Percentiles rank a stretch among this genome's conserved stretches.
These are phyloP conservation scores for Aspergillus spinulosporus DNA, from an alignment of 2,329 filamentous ascomycete species.

Conservation along the genomic window DNA sequence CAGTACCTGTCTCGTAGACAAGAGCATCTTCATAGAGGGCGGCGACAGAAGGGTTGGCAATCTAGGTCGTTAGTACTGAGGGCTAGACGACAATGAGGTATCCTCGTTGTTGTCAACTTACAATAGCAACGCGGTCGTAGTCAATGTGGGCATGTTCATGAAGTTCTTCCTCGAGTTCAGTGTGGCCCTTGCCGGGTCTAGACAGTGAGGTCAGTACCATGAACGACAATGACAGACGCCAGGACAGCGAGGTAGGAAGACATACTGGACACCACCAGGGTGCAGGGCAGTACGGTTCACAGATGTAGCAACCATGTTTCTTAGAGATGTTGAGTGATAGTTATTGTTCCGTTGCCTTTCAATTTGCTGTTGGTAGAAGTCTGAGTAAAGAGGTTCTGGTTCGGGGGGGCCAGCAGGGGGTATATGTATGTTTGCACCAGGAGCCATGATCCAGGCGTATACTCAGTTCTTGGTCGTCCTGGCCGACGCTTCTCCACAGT, in stretches of 20 bases:
- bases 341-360: constrained; percentile 59
- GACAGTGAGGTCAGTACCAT: constrained; percentile 16
- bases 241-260: constrained; percentile 31
- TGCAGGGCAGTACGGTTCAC: constrained; percentile 93
- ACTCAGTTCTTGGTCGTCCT: constrained; percentile 19
- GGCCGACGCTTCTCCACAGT: constrained; percentile 41
- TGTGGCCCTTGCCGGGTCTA: constrained; percentile 84
- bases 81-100: constrained; percentile 72
- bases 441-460: constrained; percentile 29
- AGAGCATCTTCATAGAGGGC: constrained; percentile 98
- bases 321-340: constrained; percentile 60
- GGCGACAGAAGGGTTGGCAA: constrained; percentile 90
- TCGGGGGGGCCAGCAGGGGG: constrained; percentile 44
- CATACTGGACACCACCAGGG: constrained; percentile 86
- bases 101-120: no score
- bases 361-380: constrained; percentile 60
- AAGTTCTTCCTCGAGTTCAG: constrained; percentile 95
- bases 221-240: not conserved
- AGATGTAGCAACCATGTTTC: constrained; percentile 53
- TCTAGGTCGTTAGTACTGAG: constrained; percentile 42
- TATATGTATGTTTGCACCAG: constrained; percentile 46
- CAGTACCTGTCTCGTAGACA: constrained; percentile 94
- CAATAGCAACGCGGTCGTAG: constrained; percentile 97
- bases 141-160: constrained; percentile 98
- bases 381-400: constrained; percentile 52